These are phyloP conservation scores for Hyphodiscus hymeniophilus DNA, from an alignment of 495 filamentous ascomycete species.

Conservation along the genomic window DNA sequence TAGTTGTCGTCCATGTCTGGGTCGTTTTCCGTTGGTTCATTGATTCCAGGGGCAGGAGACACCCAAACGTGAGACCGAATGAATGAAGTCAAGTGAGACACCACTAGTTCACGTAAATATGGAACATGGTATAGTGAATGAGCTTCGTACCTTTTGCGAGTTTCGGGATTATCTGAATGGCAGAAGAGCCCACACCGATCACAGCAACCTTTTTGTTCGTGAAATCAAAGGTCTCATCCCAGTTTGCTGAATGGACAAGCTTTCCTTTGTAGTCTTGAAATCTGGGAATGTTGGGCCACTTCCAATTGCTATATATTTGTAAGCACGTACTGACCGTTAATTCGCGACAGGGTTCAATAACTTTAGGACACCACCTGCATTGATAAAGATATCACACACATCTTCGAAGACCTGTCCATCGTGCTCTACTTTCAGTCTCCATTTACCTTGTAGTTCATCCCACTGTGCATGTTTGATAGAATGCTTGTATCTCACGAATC, in stretches of 20 bases:
- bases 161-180: slow-evolving; percentile 45
- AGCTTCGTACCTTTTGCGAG: slow-evolving; percentile 36
- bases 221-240: slow-evolving; percentile 33
- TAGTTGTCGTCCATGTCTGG: too few species aligned
- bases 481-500: slow-evolving; percentile 34
- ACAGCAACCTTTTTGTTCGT: slow-evolving; percentile 45
- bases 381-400: slow-evolving; percentile 41
- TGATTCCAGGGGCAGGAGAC: neutral
- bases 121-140: too few species aligned
- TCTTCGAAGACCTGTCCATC: neutral
- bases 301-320: too few species aligned
- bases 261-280: slow-evolving; percentile 32
- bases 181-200: slow-evolving; percentile 48
- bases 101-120: too few species aligned
- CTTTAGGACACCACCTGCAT: slow-evolving; percentile 50
- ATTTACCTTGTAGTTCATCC: slow-evolving; percentile 36
- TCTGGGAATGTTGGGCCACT: slow-evolving; percentile 26
- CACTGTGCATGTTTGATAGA: slow-evolving; percentile 40
- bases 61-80: slow-evolving; percentile 54
- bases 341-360: too few species aligned
- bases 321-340: too few species aligned
- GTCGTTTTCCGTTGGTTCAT: too few species aligned
- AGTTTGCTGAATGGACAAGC: slow-evolving; percentile 40
- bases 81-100: slow-evolving; percentile 46
- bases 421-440: slow-evolving; percentile 29